Percentiles rank a stretch among this genome's conserved stretches.
phyloP scores from a whole-genome alignment of 768 basidiomycete species.

The Solioccasus polychromus region DNA sequence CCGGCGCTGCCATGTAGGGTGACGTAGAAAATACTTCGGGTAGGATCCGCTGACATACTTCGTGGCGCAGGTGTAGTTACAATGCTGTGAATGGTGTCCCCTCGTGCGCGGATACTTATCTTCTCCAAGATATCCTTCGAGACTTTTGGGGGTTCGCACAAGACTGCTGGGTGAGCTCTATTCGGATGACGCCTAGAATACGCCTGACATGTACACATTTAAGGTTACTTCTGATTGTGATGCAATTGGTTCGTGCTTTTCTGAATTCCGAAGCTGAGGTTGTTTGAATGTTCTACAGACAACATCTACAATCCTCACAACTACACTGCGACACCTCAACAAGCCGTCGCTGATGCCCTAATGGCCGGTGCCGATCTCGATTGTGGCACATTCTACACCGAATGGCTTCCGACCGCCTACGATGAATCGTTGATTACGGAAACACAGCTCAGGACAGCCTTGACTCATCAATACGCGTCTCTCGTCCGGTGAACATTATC shows the following conservation, averaged over 20 bases:
- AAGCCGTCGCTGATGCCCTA: constrained; percentile 49
- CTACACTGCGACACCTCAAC: constrained; percentile 41
- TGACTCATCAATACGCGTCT: constrained; percentile 49
- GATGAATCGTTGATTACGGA: constrained; percentile 46
- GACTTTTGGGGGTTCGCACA: constrained; percentile 51
- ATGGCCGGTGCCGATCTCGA: constrained; percentile 55
- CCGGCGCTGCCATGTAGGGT: constrained; percentile 48
- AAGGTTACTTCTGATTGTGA: constrained; percentile 50
- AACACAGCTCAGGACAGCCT: constrained; percentile 40
- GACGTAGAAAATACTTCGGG: neutral
- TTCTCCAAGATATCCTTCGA: constrained; percentile 50
- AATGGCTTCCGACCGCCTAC: constrained; percentile 45
- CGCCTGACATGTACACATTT: neutral
- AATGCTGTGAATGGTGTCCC: constrained; percentile 61
- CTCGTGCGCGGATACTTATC: constrained; percentile 50
- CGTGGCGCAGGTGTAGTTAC: constrained; percentile 43
- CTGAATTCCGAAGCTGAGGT: neutral
- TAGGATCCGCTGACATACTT: neutral
- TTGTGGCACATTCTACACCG: constrained; percentile 48
- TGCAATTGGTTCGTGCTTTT: constrained; percentile 26
- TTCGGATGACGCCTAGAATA: neutral
- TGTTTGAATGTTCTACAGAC: constrained; percentile 1
- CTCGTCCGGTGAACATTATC: constrained; percentile 43
- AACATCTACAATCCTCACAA: constrained; percentile 51
- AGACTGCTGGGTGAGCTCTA: constrained; percentile 44